Conservation (phyloP, 1,284 basidiomycete genomes). For the Austroboletus novae-zelandiae region DNA sequence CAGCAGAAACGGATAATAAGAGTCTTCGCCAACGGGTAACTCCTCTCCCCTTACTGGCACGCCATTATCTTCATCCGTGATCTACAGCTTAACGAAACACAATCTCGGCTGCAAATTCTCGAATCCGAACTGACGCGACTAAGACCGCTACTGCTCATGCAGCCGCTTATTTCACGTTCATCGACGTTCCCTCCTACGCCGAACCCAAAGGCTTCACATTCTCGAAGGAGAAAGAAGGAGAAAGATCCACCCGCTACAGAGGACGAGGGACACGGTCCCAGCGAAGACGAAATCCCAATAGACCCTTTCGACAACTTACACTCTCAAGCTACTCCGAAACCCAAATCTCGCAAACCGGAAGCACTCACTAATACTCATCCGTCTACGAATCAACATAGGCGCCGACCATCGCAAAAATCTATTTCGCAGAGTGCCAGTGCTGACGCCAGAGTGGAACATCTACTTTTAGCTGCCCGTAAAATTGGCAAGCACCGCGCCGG, state of each 20-base stretch:
- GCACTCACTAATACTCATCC: conserved; percentile 5
- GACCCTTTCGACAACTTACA: conserved; percentile 17
- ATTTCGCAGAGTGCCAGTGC: conserved; percentile 29
- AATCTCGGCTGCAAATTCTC: conserved; percentile 37
- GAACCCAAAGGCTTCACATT: conserved; percentile 15
- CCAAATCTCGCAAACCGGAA: conserved; percentile 26
- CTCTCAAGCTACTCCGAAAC: conserved; percentile 23
- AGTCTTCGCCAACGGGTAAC: conserved; percentile 53
- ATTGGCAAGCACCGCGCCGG: conserved; percentile 45
- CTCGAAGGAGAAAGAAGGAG: conserved; percentile 27
- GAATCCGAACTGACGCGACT: conserved; percentile 45
- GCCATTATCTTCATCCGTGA: conserved; percentile 7
- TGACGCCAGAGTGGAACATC: conserved; percentile 48
- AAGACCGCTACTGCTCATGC: conserved; percentile 46
- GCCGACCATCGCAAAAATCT: conserved; percentile 26
- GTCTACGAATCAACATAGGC: conserved; percentile 16
- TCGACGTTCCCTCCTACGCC: conserved; percentile 19
- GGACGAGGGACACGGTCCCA: conserved; percentile 23
- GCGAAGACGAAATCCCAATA: conserved; percentile 24
- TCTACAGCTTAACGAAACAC: conserved; percentile 41
- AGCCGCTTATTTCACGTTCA: conserved; percentile 34
- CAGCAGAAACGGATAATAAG: conserved; percentile 53
- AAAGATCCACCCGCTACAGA: conserved; percentile 15
- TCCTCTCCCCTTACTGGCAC: neutral
- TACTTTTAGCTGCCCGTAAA: conserved; percentile 48